These are phyloP conservation scores for Fusarium virguliforme DNA, from an alignment of 2,329 filamentous ascomycete species.

Conservation along the genomic window DNA sequence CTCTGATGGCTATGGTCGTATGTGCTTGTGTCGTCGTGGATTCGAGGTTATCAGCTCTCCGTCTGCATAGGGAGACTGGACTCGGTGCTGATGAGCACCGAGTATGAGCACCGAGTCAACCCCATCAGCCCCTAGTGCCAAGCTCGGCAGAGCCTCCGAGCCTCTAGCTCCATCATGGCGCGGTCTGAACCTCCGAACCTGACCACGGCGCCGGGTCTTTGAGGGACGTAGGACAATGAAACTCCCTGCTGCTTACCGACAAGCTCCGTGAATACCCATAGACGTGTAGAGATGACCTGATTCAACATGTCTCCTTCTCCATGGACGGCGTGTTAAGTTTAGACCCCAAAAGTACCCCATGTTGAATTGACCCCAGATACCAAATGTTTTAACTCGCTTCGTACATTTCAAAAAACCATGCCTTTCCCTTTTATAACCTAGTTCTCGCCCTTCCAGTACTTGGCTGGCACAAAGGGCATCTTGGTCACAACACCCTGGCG, in stretches of 20 bases:
- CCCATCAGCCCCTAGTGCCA: not conserved
- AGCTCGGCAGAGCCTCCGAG: slow-evolving; percentile 17
- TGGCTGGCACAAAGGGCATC: slow-evolving; percentile 89
- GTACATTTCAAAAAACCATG: slow-evolving; percentile 17
- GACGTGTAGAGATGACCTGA: no score
- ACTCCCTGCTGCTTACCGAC: not conserved
- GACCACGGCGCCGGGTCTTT: not conserved
- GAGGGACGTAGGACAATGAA: not conserved
- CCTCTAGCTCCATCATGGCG: slow-evolving; percentile 7
- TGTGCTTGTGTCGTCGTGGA: slow-evolving; percentile 10
- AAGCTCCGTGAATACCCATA: not conserved
- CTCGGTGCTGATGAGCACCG: no score
- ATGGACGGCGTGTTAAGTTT: slow-evolving; percentile 4
- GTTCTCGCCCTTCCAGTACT: slow-evolving; percentile 71
- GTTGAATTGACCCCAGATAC: slow-evolving; percentile 40
- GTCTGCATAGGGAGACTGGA: not conserved
- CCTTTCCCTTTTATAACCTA: slow-evolving; percentile 6
- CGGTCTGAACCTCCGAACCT: slow-evolving; percentile 17
- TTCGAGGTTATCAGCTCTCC: slow-evolving; percentile 9
- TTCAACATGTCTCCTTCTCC: no score
- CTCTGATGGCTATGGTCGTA: slow-evolving; percentile 41
- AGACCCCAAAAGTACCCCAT: slow-evolving; percentile 36
- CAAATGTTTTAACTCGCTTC: slow-evolving; percentile 30
- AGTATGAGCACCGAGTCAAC: not conserved
- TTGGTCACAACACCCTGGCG: slow-evolving; percentile 83